Base-by-base conservation (phyloP, 768 basidiomycete genomes). In the Lyophyllum semitale region DNA sequence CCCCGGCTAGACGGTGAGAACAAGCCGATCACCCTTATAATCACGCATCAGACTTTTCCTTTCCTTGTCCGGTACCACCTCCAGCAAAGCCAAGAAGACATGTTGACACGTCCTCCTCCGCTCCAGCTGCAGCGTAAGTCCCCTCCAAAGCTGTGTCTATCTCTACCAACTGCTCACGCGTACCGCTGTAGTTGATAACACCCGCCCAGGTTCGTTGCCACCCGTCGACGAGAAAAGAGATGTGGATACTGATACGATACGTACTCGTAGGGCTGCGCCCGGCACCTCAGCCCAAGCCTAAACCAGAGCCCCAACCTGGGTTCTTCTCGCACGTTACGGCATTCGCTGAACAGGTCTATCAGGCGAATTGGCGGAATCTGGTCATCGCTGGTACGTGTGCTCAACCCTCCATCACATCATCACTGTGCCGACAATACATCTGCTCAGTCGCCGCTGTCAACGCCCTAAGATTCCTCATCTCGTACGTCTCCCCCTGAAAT, bases 51-150 rank as follows among this genome's bases (percentile, higher is more conserved):
- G 37, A 54, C 37, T 42, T 48, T 60, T 60, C 61, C 55, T 49
- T 47, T 59, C 65, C 71, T 72, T 65, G 73, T 77, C 73, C 71
- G 72, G 74, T 69, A 76, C 76, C 73, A 73, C 70, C 41, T 64
- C 57, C 54, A 64, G 56, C 68, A 68, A 17, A 45, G 66, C 26
- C 12, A 54, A 68, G 67, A 60, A 67, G 69, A 67, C 68, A 71
- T 59, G 63, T 59, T 71, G 71, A 70, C 70, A 61, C 75, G 73
- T 56, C 76, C 77, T 55, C 72, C 73, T 62, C 73, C 74, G 42
- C 73, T 77, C 53, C 71, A 74, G 54, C 70, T 79, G 52, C 71
- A 76, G 59, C 66, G 75, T 77, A 53, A 51, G 72, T 68, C 15
- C 15, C 27, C 40, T 48, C 17, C 35, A 15, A 40, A 26, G 22